These are phyloP conservation scores for Dacryopinax primogenitus DNA, from an alignment of 768 basidiomycete genomes.

Conservation along the genomic window DNA sequence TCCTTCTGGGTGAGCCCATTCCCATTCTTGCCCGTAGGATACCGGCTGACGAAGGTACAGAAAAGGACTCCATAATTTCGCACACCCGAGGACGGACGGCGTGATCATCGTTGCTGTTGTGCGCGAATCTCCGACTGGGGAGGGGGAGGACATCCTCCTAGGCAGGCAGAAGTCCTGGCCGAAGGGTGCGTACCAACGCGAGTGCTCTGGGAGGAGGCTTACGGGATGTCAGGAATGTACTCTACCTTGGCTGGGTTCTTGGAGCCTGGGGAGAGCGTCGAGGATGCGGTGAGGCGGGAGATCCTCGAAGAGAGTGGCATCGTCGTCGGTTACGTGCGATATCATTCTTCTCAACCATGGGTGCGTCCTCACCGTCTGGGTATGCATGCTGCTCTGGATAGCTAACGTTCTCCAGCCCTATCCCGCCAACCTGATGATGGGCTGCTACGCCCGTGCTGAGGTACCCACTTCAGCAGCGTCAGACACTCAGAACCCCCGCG, in stretches of 20 bases:
- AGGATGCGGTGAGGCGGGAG: slow-evolving; percentile 84
- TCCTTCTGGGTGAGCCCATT: slow-evolving; percentile 46
- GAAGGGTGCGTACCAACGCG: slow-evolving; percentile 18
- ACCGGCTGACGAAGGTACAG: slow-evolving; percentile 29
- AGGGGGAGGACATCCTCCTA: slow-evolving; percentile 66
- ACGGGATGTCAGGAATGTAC: slow-evolving; percentile 41
- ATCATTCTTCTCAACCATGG: slow-evolving; percentile 83
- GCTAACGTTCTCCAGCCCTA: slow-evolving; percentile 48
- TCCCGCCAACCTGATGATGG: slow-evolving; percentile 82
- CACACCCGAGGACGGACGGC: slow-evolving; percentile 68
- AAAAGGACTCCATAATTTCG: slow-evolving; percentile 76
- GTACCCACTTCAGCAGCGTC: slow-evolving; percentile 28
- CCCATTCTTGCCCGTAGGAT: not conserved
- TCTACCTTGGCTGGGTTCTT: slow-evolving; percentile 89
- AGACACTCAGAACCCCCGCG: slow-evolving; percentile 30
- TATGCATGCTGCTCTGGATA: not conserved
- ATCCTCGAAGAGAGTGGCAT: slow-evolving; percentile 95
- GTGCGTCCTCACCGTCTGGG: slow-evolving; percentile 23
- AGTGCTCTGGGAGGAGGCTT: not conserved
- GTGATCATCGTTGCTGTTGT: slow-evolving; percentile 87
- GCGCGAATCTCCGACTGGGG: slow-evolving; percentile 38
- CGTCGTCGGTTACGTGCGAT: slow-evolving; percentile 66
- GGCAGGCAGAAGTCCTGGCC: slow-evolving; percentile 44
- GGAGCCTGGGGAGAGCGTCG: slow-evolving; percentile 87
- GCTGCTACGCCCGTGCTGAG: slow-evolving; percentile 72